phyloP scores from a whole-genome alignment of 495 filamentous ascomycete species.

The Penicillium coffeae region DNA sequence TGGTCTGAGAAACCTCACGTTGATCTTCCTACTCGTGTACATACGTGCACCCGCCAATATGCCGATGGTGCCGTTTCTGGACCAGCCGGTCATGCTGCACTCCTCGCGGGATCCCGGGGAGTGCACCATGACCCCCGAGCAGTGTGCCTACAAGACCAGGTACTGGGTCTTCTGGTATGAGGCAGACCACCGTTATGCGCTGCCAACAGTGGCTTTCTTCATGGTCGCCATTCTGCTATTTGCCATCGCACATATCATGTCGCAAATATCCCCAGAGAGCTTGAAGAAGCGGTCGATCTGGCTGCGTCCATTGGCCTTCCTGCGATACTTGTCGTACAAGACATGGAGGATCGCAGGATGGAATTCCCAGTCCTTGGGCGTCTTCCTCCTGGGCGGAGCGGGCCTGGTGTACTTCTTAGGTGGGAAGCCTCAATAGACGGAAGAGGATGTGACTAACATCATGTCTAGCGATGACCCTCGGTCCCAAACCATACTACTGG shows the following conservation, averaged over 20 bases:
- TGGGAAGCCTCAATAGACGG: conserved; percentile 12
- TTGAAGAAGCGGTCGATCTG: conserved; percentile 18
- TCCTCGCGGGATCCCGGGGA: conserved; percentile 35
- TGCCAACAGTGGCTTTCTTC: conserved; percentile 49
- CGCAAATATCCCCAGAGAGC: conserved; percentile 15
- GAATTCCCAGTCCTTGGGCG: conserved; percentile 42
- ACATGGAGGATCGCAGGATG: conserved; percentile 33
- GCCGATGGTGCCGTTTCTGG: conserved; percentile 38
- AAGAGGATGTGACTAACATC: background rate
- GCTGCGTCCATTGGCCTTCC: conserved; percentile 19
- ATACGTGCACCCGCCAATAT: too few relatives aligned
- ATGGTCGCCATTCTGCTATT: conserved; percentile 45
- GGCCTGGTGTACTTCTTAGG: conserved; percentile 47
- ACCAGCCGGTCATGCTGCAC: conserved; percentile 47
- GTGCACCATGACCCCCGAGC: conserved; percentile 43
- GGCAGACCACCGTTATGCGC: conserved; percentile 50
- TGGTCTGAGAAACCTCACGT: background rate
- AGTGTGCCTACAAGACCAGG: conserved; percentile 42
- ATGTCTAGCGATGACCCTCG: conserved; percentile 42
- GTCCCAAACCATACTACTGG: conserved; percentile 56
- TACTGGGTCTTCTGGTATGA: conserved; percentile 52
- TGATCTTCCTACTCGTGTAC: too few relatives aligned
- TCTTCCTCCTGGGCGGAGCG: conserved; percentile 33
- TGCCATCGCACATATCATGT: conserved; percentile 29
- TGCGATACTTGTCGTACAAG: conserved; percentile 41